Base-by-base conservation (phyloP, 2,329 filamentous ascomycete species). In the Monosporascus sp. region DNA sequence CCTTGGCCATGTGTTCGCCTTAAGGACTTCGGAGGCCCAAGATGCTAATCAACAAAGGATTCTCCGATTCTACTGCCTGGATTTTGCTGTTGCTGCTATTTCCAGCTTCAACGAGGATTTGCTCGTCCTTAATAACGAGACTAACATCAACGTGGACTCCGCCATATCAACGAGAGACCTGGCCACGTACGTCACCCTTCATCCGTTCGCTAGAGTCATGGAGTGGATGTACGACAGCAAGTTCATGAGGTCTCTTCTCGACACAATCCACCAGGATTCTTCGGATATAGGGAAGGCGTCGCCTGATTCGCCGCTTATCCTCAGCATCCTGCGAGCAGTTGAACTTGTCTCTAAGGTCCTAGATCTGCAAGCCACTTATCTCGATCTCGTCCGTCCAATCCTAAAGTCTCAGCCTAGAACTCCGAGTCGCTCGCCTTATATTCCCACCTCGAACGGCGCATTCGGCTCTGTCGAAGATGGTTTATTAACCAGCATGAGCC, bases 141-240 rank as follows among this genome's bases (percentile, higher is more conserved):
- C 89, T 2, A 87, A 81, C 55, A 78, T 95, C 31, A 76, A 82
- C 26, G 85, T 96, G 17, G 91, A 97, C 67, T 74, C 80, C 9
- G 82, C 88, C 17, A 89, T 96, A 59, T 80, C 80, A 43, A 80
- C 89, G 4, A 87, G 86, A 3, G 88, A 89, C 52, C 76, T 97
- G 5, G 83, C 85, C 49, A 80, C 82, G 6, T 99, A 99, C 67
- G 85, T 94, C 54, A 84, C 85, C 24, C 80, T 96, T 51, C 95
- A 99, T 72, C 93, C 95, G 0, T 99, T 97, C 65, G 86, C 89
- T 3, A 85, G 95, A 55, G 87, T 96, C 17, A 97, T 97, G 89
- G 94, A 99, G 67, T 97, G 94, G 91, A 83, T 99, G 72, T 96
- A 96, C 71, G 97, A 96, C 66, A 90, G 95, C 64, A 90, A 88